Percentiles rank a stretch among this genome's conserved stretches.
Evolutionary conservation across 2,329 filamentous ascomycete genomes (phyloP).

Genomic region (Pseudocercospora musae): DNA sequence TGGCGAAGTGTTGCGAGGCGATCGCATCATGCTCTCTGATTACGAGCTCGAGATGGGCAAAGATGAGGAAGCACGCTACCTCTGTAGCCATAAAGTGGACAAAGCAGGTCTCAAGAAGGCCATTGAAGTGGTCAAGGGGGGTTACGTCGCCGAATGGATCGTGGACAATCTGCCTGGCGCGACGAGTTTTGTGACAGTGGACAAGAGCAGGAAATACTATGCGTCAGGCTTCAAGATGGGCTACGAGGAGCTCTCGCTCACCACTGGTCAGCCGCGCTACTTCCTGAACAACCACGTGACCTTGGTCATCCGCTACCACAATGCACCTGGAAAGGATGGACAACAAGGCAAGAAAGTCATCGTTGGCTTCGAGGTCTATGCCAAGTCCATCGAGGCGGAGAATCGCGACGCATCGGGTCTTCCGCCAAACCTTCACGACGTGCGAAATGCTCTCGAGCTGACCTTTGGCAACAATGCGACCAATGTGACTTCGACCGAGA

Average conservation of each 20-base stretch:
- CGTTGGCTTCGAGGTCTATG: slow-evolving; percentile 85
- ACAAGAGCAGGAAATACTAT: slow-evolving; percentile 83
- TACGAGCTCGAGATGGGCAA: slow-evolving; percentile 75
- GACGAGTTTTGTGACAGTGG: slow-evolving; percentile 81
- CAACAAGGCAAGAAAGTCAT: slow-evolving; percentile 72
- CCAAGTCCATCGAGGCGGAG: slow-evolving; percentile 70
- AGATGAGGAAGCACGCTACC: slow-evolving; percentile 67
- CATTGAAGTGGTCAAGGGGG: slow-evolving; percentile 68
- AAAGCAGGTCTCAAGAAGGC: slow-evolving; percentile 64
- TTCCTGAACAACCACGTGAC: slow-evolving; percentile 88
- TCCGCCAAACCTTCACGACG: slow-evolving; percentile 62
- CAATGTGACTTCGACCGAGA: slow-evolving; percentile 44
- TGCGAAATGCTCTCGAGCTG: slow-evolving; percentile 65
- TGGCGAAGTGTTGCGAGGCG: slow-evolving; percentile 81
- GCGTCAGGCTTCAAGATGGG: slow-evolving; percentile 86
- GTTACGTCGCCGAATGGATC: slow-evolving; percentile 90
- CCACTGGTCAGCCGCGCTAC: slow-evolving; percentile 60
- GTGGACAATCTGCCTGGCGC: slow-evolving; percentile 87
- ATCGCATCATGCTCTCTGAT: slow-evolving; percentile 80
- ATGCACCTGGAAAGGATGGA: slow-evolving; percentile 65
- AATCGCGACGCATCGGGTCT: slow-evolving; percentile 64
- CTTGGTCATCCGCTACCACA: slow-evolving; percentile 74
- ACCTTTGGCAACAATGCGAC: slow-evolving; percentile 63
- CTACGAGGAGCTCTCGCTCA: slow-evolving; percentile 63
- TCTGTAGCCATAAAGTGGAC: slow-evolving; percentile 68